phyloP scores from a whole-genome alignment of 2,329 filamentous ascomycete species.

The Diatrype stigma region DNA sequence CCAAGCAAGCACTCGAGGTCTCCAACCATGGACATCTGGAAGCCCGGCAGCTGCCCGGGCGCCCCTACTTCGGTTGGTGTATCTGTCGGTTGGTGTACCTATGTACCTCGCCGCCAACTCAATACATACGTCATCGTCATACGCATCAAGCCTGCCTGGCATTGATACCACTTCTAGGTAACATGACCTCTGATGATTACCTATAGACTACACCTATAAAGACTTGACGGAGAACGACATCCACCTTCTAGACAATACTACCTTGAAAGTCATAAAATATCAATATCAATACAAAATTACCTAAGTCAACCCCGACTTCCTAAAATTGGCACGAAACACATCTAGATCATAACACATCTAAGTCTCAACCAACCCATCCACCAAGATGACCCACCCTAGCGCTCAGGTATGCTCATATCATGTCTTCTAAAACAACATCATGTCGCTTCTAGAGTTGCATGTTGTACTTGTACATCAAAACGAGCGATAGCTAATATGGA shows the following conservation, averaged over 20 bases:
- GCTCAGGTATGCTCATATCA: constrained; percentile 1
- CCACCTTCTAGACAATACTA: too few relatives aligned
- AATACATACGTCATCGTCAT: neutral
- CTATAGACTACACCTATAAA: too few relatives aligned
- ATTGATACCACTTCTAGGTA: neutral
- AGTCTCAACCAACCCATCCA: neutral
- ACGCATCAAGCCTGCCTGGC: neutral
- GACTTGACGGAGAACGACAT: too few relatives aligned
- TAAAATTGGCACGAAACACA: neutral
- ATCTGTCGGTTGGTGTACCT: too few relatives aligned
- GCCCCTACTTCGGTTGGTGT: too few relatives aligned
- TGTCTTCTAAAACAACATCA: neutral
- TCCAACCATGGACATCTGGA: neutral
- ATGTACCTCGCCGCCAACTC: too few relatives aligned
- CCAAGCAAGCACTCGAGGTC: too few relatives aligned
- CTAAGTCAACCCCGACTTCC: too few relatives aligned
- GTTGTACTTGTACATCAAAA: neutral
- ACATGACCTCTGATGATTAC: neutral
- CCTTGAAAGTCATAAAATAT: too few relatives aligned
- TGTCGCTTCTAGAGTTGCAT: neutral
- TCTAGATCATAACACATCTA: neutral
- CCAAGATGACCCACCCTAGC: constrained; percentile 3
- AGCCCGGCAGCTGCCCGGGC: too few relatives aligned
- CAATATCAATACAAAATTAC: too few relatives aligned
- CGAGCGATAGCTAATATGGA: constrained; percentile 1